Evolutionary conservation across 2,329 filamentous ascomycete genomes (phyloP), one percentile per base, ranked within the genome.

Genomic region (Verticillium albo-atrum): DNA sequence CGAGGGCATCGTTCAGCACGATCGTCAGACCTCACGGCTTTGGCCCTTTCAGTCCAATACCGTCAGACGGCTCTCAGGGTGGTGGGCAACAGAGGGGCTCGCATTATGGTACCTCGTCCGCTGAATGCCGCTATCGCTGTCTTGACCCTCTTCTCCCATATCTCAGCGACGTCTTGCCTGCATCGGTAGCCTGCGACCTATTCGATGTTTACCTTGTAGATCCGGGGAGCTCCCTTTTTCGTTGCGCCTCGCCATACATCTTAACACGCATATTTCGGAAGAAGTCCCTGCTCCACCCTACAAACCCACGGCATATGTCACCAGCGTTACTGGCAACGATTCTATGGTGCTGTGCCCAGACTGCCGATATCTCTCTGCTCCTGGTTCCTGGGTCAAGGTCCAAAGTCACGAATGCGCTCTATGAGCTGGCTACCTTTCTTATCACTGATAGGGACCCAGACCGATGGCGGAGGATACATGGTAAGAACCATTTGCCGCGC

Each of bases 161-260:
- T 30, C 67, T 80, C 4, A 61, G 70, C 25, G 69, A 72, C 51
- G 74, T 77, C 53, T 69, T 81, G 50, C 69, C 74, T 2, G 69
- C 72, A 2, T 71, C 72, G 2, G 68, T 79, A 2, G 79, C 79
- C 0, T 79, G 76, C 56, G 75, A 81, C 27, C 71, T 82, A 14
- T 69, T 82, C 2, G 79, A 81, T 55, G 72, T 79, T 1, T 82
- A 78, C 62, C 73, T 82, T 60, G 75, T 74, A 12, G 77, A 79
- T 27, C 74, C 77, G 0, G 76, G 75, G 3, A 77, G 71, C 57
- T 77, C 75, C 3, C 67, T 78, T 0, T 78, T 79, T 60, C 72
- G 75, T 15, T 75, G 72, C 37, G 74, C 76, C 0, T 81, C 78
- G 4, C 79, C 79, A 0, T 81, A 81, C 60, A 75, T 81, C 17